phyloP scores from a whole-genome alignment of 2,329 filamentous ascomycete genomes.

The Monosporascus sp. region DNA sequence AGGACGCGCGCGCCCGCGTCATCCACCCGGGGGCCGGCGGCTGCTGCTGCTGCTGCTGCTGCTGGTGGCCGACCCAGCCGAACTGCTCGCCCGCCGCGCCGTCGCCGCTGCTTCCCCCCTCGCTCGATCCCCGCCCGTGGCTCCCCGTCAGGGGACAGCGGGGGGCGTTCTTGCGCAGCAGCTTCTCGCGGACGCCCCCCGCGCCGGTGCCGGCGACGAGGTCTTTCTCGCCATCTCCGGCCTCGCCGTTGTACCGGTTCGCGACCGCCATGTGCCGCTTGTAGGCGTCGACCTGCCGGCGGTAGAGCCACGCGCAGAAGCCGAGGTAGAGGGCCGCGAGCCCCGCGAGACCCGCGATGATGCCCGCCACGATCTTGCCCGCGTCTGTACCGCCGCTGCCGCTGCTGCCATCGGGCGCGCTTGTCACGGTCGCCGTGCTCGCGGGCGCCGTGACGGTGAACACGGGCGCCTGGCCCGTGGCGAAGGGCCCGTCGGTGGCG shows the following conservation, averaged over 20 bases:
- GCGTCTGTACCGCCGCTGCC: conserved; percentile 21
- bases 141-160: not conserved
- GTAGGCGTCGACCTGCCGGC: conserved; percentile 65
- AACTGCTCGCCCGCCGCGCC: conserved; percentile 16
- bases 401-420: conserved; percentile 30
- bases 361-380: conserved; percentile 41
- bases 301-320: conserved; percentile 69
- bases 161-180: conserved; percentile 19
- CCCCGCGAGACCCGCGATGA: conserved; percentile 62
- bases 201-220: conserved; percentile 1
- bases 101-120: conserved; percentile 1
- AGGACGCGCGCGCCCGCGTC: conserved; percentile 1
- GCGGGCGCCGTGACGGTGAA: conserved; percentile 58
- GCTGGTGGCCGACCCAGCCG: conserved; percentile 23
- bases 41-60: conserved; percentile 12
- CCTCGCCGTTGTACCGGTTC: conserved; percentile 41
- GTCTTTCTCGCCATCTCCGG: not conserved
- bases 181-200: conserved; percentile 18
- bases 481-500: conserved; percentile 63
- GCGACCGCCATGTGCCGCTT: conserved; percentile 62
- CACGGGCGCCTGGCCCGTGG: conserved; percentile 62
- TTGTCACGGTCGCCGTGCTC: conserved; percentile 39
- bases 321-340: conserved; percentile 59
- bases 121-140: not conserved
- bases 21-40: conserved; percentile 10